Base-by-base conservation (phyloP, 495 filamentous ascomycete species). In the Penicillium soppii region DNA sequence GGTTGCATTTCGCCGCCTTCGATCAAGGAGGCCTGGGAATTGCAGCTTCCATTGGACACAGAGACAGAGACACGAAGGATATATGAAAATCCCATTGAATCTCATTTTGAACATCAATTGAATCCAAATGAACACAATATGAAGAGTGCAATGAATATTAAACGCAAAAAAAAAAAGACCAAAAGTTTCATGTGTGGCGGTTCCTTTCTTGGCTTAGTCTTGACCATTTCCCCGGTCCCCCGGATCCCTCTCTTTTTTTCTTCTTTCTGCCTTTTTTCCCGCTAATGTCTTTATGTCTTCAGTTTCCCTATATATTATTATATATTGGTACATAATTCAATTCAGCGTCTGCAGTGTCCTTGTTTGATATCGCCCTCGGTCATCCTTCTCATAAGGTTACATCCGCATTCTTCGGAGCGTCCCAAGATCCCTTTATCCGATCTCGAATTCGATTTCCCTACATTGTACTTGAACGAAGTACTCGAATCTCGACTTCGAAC, bases 331-430 rank as follows among this genome's bases (percentile, higher is more conserved):
- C 15, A 41, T 23, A 26, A 17, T 26, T 25, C 0, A 23, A 9
- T 4, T 7, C 10, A 5, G 15, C 23, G n/a, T n/a, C 13, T 16
- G 20, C 1, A 7, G 2, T 7, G 23, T 47, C 6, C 12, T 12
- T n/a, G 7, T 5, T 33, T 36, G 30, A 23, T 23, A 17, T 7
- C 54, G 25, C 39, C 21, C 38, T 48, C 47, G 46, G 23, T 7
- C 10, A 27, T 23, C 26, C 30, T 19, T 17, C 17, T 17, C 48
- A 42, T 32, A 9, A 17, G 49, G 37, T 54, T 50, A 43, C 46
- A 57, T 60, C 29, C 42, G 45, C 44, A 57, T 39, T 43, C 29
- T 32, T 41, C 43, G 44, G 44, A 19, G n/a, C n/a, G n/a, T n/a
- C n/a, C 43, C 33, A 15, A 39, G 33, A 45, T 25, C 16, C 26